Base-by-base conservation (phyloP, 805 yeast genomes). In the Ogataea haglerorum region DNA sequence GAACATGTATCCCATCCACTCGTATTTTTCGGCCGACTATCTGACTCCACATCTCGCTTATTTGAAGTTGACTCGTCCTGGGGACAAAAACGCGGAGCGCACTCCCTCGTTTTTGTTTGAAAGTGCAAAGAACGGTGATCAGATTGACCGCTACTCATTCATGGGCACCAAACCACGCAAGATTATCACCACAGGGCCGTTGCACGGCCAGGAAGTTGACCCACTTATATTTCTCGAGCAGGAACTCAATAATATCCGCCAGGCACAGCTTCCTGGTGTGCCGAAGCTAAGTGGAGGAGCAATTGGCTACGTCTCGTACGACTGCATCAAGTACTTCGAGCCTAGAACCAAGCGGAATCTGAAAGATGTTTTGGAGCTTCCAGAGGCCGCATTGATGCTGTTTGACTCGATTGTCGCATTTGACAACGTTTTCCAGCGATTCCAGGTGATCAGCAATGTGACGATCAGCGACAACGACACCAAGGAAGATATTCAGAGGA, bases 321-420 rank as follows among this genome's bases (percentile, higher is more conserved):
- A 93, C 63, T 93, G 99, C 69, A 85, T 93, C 57, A 85, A 88
- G 60, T 93, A 93, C 64, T 93, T 93, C 52, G 99, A 93, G 67
- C 99, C 99, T 45, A 82, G 74, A 52, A 91, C 98, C 1, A 75
- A 73, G 45, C 76, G 86, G 49, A 73, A 73, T 3, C 70, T 90
- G 52, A 78, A 83, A 51, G 98, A 93, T 61, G 81, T 82, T 1
- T 68, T 93, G 52, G 64, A 85, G 46, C 74, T 93, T 9, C 99
- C 99, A 0, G 99, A 93, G 65, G 84, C 96, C 2, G 82, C 83
- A 6, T 67, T 93, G 62, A 89, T 93, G 98, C 67, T 93, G 45
- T 88, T 82, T 63, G 97, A 93, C 64, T 77, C 85, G 25, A 78
- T 93, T 23, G 79, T 93, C 40, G 97, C 95, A 0, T 89, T 83